Evolutionary conservation across 352 stramenopile species (phyloP).

Genomic region (Phytophthora nicotianae): DNA sequence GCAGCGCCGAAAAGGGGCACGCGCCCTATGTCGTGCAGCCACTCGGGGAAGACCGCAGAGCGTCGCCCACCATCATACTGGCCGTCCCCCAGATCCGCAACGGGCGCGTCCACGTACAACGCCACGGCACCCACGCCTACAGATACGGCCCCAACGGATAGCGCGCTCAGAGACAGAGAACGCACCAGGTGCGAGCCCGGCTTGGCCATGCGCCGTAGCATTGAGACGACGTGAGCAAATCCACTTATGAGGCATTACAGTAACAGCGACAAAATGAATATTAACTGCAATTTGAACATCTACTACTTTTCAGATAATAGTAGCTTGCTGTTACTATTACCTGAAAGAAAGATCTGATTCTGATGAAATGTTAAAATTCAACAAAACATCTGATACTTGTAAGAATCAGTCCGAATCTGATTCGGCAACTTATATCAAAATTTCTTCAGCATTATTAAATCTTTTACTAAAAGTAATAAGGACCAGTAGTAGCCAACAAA

Average conservation of each 20-base stretch:
- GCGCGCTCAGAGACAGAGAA: conserved; percentile 26
- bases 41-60: conserved; percentile 62
- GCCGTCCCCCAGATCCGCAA: conserved; percentile 60
- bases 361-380: no score
- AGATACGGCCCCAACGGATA: conserved; percentile 30
- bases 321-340: no score
- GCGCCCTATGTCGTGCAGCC: conserved; percentile 65
- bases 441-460: no score
- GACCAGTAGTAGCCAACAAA: no score
- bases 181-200: conserved; percentile 18
- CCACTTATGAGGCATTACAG: background rate
- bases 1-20: conserved; percentile 52
- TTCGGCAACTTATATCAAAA: no score
- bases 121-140: conserved; percentile 44
- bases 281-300: no score
- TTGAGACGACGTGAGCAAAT: conserved; percentile 7
- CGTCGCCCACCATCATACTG: conserved; percentile 44
- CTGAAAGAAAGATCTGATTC: no score
- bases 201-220: conserved; percentile 37
- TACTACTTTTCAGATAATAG: no score
- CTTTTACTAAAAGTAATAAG: no score
- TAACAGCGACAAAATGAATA: no score
- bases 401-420: no score
- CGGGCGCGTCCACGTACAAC: conserved; percentile 68
- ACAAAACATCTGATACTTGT: no score